Percentiles rank a stretch among this genome's conserved stretches.
Evolutionary conservation across 345 rosid species (phyloP).

Genomic region (Eucalyptus camaldulensis): DNA sequence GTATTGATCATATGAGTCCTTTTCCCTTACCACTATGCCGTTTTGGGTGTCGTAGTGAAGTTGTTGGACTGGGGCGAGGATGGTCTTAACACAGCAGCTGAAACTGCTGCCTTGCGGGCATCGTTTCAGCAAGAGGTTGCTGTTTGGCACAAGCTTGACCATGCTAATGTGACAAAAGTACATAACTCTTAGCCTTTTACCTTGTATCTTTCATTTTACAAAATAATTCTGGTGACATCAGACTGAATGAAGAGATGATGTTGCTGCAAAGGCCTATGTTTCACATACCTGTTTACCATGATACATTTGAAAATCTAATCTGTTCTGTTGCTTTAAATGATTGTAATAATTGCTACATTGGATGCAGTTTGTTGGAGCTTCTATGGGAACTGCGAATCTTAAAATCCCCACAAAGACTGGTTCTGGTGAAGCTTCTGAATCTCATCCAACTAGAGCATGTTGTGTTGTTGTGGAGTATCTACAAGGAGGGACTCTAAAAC

Average conservation of each 20-base stretch:
- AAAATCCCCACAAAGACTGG: slow-evolving; percentile 7
- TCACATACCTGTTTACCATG: neutral
- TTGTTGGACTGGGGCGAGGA: slow-evolving; percentile 91
- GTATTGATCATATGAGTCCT: neutral
- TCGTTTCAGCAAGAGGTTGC: slow-evolving; percentile 89
- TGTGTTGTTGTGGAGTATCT: slow-evolving; percentile 43
- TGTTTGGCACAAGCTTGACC: slow-evolving; percentile 92
- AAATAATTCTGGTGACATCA: neutral
- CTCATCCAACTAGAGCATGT: slow-evolving; percentile 21
- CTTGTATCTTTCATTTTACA: neutral
- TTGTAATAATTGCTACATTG: neutral
- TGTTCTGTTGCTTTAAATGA: neutral
- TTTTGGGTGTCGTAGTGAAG: slow-evolving; percentile 46
- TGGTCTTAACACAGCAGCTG: slow-evolving; percentile 46
- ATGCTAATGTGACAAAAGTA: slow-evolving; percentile 88
- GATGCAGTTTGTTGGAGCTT: slow-evolving; percentile 31
- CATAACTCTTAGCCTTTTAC: neutral
- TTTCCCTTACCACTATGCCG: neutral
- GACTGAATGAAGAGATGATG: neutral
- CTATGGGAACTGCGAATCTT: slow-evolving; percentile 39
- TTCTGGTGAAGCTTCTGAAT: neutral
- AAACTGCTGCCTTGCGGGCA: slow-evolving; percentile 59
- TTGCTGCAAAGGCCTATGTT: neutral
- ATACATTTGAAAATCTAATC: neutral
- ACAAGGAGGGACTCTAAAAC: slow-evolving; percentile 30